Evolutionary conservation across 331 rosid genomes (phyloP), one percentile per base, ranked within the genome.

Genomic region (Pyracantha coccinea): DNA sequence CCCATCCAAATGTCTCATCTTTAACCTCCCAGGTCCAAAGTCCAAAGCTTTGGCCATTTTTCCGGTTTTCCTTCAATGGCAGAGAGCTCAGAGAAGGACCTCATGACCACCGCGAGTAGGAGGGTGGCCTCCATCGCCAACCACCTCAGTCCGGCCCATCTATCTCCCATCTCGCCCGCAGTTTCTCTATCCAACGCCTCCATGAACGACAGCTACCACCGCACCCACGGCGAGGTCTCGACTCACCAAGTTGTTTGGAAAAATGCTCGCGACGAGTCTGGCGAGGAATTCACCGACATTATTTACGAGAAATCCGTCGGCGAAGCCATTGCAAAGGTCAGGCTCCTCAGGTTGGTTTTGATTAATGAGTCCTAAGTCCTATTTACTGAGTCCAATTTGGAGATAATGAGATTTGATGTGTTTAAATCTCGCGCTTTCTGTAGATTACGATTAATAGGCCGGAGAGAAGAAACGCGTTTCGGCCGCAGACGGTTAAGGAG

Each of bases 371-470:
- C 7, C 33, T 58, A 44, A 52, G 19, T 31, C 7, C 33, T 58
- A 44, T 25, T 27, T 54, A 14, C 20, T 19, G n/a, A 52, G 14
- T 11, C 17, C 61, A 5, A 58, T 13, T 55, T 73, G 38, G 20
- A 41, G 24, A 2, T 20, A 4, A 65, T 21, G 24, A 31, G 32
- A 11, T 41, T 24, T 52, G 28, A 47, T 23, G 21, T 17, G 13
- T 16, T 23, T 15, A 62, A 62, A 21, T 68, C 25, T 57, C 52
- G 59, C 33, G 62, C 16, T 21, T 77, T 20, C 54, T 54, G 75
- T 82, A 92, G 96, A 92, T 92, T 24, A 92, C 79, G 25, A 92
- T 92, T 47, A 90, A 90, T 70, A 83, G 97, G 75, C 90, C 94
- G n/a, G 97, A 88, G 83, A 85, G 88, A 54, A 90, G 96, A 82